phyloP scores from a whole-genome alignment of 805 yeast species.

The Wickerhamia fluorescens region DNA sequence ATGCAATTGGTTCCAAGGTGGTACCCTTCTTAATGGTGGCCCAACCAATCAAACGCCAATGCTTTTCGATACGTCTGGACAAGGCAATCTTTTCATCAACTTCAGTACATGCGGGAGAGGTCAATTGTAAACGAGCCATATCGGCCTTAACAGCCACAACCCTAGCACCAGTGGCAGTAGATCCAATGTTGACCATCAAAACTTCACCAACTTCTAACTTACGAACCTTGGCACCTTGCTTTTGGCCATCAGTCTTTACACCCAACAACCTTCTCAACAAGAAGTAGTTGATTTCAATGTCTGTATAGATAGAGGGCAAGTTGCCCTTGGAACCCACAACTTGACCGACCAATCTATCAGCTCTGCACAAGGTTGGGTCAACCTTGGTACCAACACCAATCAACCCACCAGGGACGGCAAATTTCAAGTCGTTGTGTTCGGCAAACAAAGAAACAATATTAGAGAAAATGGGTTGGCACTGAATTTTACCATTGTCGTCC shows the following conservation, averaged over 20 bases:
- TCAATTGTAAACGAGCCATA: conserved; percentile 95
- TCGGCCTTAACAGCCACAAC: conserved; percentile 97
- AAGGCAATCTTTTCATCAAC: conserved; percentile 96
- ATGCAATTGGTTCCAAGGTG: conserved; percentile 70
- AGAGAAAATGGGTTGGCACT: conserved; percentile 93
- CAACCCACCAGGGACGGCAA: conserved; percentile 99
- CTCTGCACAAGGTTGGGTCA: conserved; percentile 98
- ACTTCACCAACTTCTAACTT: conserved; percentile 92
- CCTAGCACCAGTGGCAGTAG: conserved; percentile 99
- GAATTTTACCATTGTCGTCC: conserved; percentile 80
- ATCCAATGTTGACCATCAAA: conserved; percentile 97
- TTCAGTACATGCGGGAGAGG: conserved; percentile 98
- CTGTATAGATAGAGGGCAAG: conserved; percentile 93
- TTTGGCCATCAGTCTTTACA: conserved; percentile 96
- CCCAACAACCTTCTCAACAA: conserved; percentile 93
- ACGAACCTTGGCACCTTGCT: conserved; percentile 88
- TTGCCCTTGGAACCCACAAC: conserved; percentile 97
- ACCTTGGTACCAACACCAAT: conserved; percentile 99
- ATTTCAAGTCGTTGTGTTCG: conserved; percentile 94
- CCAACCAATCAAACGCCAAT: conserved; percentile 99
- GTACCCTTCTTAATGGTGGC: conserved; percentile 96
- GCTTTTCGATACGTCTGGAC: conserved; percentile 98
- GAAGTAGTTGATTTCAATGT: conserved; percentile 95
- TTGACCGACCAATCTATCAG: conserved; percentile 98
- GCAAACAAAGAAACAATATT: conserved; percentile 92